Evolutionary conservation across 108 stramenopile genomes (phyloP).

Genomic region (Bacterosira constricta): DNA sequence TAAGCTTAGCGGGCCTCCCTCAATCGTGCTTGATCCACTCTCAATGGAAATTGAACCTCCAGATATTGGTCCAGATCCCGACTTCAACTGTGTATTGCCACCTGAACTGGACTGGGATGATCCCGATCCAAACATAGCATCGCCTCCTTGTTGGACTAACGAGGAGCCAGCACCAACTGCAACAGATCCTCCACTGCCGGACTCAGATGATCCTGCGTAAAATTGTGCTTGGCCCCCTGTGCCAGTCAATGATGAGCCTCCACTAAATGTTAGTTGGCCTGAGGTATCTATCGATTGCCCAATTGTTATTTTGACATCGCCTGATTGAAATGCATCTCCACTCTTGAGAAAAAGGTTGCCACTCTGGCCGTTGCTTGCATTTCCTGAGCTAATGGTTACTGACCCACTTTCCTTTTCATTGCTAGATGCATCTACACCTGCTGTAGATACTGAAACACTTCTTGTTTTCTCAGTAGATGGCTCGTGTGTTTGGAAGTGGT

Average conservation of each 20-base stretch:
- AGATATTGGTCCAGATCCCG: not conserved
- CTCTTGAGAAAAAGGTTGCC: slow-evolving; percentile 25
- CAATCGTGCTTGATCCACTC: not conserved
- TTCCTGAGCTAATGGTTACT: slow-evolving; percentile 8
- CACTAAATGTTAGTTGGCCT: not conserved
- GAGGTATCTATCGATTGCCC: not conserved
- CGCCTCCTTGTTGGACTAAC: not conserved
- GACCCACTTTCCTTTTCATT: slow-evolving; percentile 17
- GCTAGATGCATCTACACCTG: not conserved
- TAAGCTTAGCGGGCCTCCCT: not conserved
- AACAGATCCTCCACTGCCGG: not conserved
- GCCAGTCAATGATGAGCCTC: not conserved
- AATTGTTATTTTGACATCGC: slow-evolving; percentile 7
- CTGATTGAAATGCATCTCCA: slow-evolving; percentile 11
- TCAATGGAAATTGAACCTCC: slow-evolving; percentile 3
- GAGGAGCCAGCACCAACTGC: not conserved
- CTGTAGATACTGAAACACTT: slow-evolving; percentile 20
- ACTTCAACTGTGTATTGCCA: not conserved
- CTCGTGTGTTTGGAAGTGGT: slow-evolving; percentile 38
- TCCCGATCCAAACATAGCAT: not conserved
- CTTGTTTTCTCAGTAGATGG: slow-evolving; percentile 6
- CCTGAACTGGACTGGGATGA: not conserved
- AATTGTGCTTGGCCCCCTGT: not conserved
- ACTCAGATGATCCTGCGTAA: slow-evolving; percentile 3
- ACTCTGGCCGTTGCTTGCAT: slow-evolving; percentile 1